Base-by-base conservation (phyloP, 2,329 filamentous ascomycete genomes). In the Monosporascus sp. region DNA sequence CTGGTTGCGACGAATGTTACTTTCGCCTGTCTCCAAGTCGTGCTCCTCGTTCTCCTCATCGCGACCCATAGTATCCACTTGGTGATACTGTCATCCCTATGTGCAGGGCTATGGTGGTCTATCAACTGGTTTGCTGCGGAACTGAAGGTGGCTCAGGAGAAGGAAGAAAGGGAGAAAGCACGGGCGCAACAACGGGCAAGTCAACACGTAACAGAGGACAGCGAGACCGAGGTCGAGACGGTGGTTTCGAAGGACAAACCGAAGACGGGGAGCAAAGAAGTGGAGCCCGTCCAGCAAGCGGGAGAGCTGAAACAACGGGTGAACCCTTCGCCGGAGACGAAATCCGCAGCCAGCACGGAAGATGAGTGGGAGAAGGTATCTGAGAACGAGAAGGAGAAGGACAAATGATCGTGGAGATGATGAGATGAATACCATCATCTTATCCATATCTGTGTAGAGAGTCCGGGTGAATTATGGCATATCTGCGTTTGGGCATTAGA, bases 341-440 rank as follows among this genome's bases (percentile, higher is more conserved):
- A 78, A 68, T 84, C 80, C 46, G 77, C 79, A 50, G 78, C 71
- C 20, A 93, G 90, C 72, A 97, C 92, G 5, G 93, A 97, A 74
- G 93, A 93, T 66, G 93, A 97, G 73, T 97, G 93, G 93, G 93
- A 97, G 76, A 95, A 94, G 77, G 88, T 97, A 4, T 90, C 89
- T 22, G 88, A 88, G 70, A 82, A 78, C 54, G 83, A 85, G 75
- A 78, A 77, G 62, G 79, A 82, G 60, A 83, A 82, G 70, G 76
- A 77, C 55, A 81, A 80, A 66, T 79, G 58, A 68, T 51, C 20
- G 18, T 49, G 3, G 15, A 27, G 22, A 51, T 43, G 14, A 14
- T 6, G 18, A 43, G 17, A 14, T 15, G 22, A 11, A 18, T 43
- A 43, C 18, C 22, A 14, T 18, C 39, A 9, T 24, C n/a, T 11